Evolutionary conservation across 1,284 basidiomycete species (phyloP).

Genomic region (Trichosporon coremiiforme): DNA sequence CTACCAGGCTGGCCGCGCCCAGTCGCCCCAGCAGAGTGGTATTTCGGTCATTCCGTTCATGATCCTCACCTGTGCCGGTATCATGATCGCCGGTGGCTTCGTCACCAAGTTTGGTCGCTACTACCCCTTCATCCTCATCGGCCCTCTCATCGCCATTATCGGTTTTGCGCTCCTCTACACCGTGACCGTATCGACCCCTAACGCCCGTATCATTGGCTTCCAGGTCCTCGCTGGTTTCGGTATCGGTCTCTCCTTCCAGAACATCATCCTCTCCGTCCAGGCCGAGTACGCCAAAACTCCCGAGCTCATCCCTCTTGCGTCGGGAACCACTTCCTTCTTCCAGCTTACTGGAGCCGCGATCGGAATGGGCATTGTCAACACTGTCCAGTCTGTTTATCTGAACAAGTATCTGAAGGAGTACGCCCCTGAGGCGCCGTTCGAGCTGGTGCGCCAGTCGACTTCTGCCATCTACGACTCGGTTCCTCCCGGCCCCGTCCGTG

Average conservation of each 20-base stretch:
- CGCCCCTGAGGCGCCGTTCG: slow-evolving; percentile 47
- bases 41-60: slow-evolving; percentile 60
- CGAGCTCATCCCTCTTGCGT: slow-evolving; percentile 47
- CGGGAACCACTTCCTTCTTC: slow-evolving; percentile 55
- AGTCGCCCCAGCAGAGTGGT: slow-evolving; percentile 56
- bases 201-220: slow-evolving; percentile 56
- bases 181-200: slow-evolving; percentile 48
- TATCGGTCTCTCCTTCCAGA: slow-evolving; percentile 49
- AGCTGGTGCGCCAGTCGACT: slow-evolving; percentile 44
- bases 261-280: slow-evolving; percentile 57
- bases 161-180: slow-evolving; percentile 60
- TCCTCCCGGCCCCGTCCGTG: slow-evolving; percentile 43
- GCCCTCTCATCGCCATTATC: slow-evolving; percentile 48
- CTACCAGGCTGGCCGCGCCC: slow-evolving; percentile 56
- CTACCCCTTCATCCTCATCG: slow-evolving; percentile 53
- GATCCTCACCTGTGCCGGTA: slow-evolving; percentile 52
- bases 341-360: slow-evolving; percentile 58
- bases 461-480: slow-evolving; percentile 43
- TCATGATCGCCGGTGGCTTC: slow-evolving; percentile 54
- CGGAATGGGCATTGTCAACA: slow-evolving; percentile 57
- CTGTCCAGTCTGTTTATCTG: slow-evolving; percentile 52
- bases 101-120: slow-evolving; percentile 56
- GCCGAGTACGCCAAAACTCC: slow-evolving; percentile 55
- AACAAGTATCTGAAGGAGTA: slow-evolving; percentile 39
- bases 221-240: slow-evolving; percentile 58